Conservation (phyloP, 2,329 filamentous ascomycete genomes). For the Sphaceloma murrayae region DNA sequence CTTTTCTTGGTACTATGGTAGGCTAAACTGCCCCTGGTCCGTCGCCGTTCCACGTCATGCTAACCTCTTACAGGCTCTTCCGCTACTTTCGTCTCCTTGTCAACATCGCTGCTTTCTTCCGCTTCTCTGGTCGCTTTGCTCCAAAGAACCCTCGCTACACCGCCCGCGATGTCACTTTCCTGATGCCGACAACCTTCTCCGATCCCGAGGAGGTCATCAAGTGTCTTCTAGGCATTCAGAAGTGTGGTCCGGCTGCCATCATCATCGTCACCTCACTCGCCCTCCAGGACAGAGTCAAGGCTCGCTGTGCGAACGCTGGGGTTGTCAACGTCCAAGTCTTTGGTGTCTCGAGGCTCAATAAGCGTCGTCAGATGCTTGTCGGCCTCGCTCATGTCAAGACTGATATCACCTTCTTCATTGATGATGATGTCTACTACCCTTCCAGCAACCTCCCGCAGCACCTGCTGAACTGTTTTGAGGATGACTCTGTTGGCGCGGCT, state of each 20-base stretch:
- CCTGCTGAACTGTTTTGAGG: slow-evolving; percentile 33
- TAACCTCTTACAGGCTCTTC: slow-evolving; percentile 20
- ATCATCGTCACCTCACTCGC: slow-evolving; percentile 25
- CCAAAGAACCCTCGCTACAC: slow-evolving; percentile 23
- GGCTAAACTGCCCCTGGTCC: background rate
- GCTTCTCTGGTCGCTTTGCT: slow-evolving; percentile 25
- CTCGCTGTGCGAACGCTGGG: slow-evolving; percentile 16
- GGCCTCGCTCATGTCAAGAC: slow-evolving; percentile 26
- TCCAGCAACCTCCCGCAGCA: slow-evolving; percentile 23
- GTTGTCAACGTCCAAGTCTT: slow-evolving; percentile 23
- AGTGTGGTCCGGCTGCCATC: slow-evolving; percentile 22
- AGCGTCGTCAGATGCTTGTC: slow-evolving; percentile 28
- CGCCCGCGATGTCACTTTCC: slow-evolving; percentile 25
- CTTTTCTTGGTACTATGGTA: slow-evolving; percentile 10
- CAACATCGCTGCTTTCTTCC: slow-evolving; percentile 24
- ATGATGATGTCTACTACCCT: slow-evolving; percentile 32
- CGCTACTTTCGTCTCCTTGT: slow-evolving; percentile 27
- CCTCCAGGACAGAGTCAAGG: slow-evolving; percentile 22
- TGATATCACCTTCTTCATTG: slow-evolving; percentile 27
- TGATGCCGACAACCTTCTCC: slow-evolving; percentile 30
- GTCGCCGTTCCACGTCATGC: background rate
- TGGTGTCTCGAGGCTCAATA: slow-evolving; percentile 28
- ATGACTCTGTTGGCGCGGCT: slow-evolving; percentile 44
- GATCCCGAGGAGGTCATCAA: slow-evolving; percentile 23
- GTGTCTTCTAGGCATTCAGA: slow-evolving; percentile 24